phyloP scores from a whole-genome alignment of 768 basidiomycete genomes.

The Naganishia friedmannii region DNA sequence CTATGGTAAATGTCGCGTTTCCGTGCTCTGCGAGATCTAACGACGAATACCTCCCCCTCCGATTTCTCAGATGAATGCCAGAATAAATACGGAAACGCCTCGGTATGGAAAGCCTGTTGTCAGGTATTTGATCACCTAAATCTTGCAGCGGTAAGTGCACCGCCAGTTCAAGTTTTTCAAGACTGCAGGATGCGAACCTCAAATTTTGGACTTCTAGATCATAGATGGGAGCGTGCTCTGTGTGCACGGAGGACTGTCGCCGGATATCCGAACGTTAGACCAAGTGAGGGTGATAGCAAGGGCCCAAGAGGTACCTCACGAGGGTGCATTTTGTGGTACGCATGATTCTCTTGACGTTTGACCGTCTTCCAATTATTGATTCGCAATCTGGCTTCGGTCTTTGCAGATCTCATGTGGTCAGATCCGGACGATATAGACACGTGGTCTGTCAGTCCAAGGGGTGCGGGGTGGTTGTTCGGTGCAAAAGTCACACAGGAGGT shows the following conservation, averaged over 20 bases:
- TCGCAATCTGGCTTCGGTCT: conserved; percentile 18
- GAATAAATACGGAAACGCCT: conserved; percentile 91
- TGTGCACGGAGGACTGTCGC: conserved; percentile 93
- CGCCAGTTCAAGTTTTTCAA: not conserved
- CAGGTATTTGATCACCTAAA: conserved; percentile 93
- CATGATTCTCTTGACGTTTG: not conserved
- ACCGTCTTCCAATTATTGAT: not conserved
- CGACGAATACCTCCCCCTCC: not conserved
- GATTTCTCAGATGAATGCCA: conserved; percentile 75
- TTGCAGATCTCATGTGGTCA: conserved; percentile 91
- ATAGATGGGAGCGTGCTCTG: conserved; percentile 90
- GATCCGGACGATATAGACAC: conserved; percentile 94
- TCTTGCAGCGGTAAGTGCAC: conserved; percentile 73
- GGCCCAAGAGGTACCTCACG: conserved; percentile 56
- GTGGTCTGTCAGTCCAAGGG: conserved; percentile 94
- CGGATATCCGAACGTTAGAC: conserved; percentile 90
- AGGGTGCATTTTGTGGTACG: conserved; percentile 56
- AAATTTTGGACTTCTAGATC: conserved; percentile 59
- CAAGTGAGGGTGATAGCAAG: conserved; percentile 83
- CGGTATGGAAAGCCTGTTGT: conserved; percentile 97
- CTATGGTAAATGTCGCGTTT: conserved; percentile 64
- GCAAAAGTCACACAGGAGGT: conserved; percentile 80
- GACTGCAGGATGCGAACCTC: not conserved
- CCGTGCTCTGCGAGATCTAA: not conserved
- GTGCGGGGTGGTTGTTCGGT: conserved; percentile 95